phyloP scores from a whole-genome alignment of 2,329 filamentous ascomycete genomes.

The Stagonosporopsis chrysanthemi region DNA sequence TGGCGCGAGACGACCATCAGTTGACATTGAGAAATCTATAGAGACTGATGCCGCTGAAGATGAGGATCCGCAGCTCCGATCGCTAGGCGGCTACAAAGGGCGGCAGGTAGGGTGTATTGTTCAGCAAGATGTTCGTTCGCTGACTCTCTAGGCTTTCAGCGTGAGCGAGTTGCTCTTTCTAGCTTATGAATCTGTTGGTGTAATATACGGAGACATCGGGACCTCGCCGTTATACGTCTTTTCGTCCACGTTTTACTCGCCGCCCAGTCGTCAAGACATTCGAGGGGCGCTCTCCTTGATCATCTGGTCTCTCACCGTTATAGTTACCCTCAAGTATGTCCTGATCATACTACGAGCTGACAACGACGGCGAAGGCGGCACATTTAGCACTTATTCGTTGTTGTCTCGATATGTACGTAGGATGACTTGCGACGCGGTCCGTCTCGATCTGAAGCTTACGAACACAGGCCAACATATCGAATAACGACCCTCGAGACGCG shows the following conservation, averaged over 20 bases:
- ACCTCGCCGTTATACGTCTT: slow-evolving; percentile 73
- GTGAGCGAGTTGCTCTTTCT: slow-evolving; percentile 38
- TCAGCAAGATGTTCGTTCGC: slow-evolving; percentile 9
- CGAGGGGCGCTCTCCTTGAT: slow-evolving; percentile 72
- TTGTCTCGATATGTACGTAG: slow-evolving; percentile 61
- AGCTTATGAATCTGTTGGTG: slow-evolving; percentile 70
- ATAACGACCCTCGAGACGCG: slow-evolving; percentile 64
- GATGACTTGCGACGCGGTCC: neutral
- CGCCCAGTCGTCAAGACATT: slow-evolving; percentile 63
- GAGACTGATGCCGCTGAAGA: slow-evolving; percentile 39
- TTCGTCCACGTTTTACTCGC: slow-evolving; percentile 69
- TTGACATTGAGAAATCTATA: slow-evolving; percentile 71
- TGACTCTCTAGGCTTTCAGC: slow-evolving; percentile 34
- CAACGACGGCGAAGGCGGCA: slow-evolving; percentile 75
- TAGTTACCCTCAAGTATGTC: slow-evolving; percentile 74
- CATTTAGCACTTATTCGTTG: slow-evolving; percentile 71
- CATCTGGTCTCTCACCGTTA: slow-evolving; percentile 74
- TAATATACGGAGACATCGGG: slow-evolving; percentile 75
- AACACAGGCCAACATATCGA: slow-evolving; percentile 67
- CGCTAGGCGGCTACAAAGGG: slow-evolving; percentile 41
- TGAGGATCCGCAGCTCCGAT: slow-evolving; percentile 44
- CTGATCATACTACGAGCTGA: slow-evolving; percentile 71
- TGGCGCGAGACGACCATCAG: slow-evolving; percentile 47
- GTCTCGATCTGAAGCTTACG: neutral
- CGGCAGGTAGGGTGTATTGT: slow-evolving; percentile 31